Evolutionary conservation across 1,284 basidiomycete genomes (phyloP).

Genomic region (Sanghuangporus baumii): DNA sequence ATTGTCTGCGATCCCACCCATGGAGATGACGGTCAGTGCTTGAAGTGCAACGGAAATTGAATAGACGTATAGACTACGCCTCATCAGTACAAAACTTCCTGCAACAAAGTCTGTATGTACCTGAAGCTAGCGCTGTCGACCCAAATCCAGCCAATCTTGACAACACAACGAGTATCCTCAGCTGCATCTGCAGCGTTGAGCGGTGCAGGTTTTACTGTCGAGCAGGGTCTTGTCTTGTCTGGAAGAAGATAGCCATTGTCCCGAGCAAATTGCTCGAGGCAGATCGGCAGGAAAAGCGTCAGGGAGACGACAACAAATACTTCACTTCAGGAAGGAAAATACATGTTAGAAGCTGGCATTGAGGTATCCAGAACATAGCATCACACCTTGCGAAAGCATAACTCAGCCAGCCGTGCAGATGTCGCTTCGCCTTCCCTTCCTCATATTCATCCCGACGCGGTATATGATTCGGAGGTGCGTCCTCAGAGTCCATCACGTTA

Average conservation of each 20-base stretch:
- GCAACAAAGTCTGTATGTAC: slow-evolving; percentile 32
- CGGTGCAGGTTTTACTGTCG: slow-evolving; percentile 20
- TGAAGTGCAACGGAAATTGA: slow-evolving; percentile 83
- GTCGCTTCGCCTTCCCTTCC: slow-evolving; percentile 21
- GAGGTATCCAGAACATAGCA: neutral
- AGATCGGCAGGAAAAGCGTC: slow-evolving; percentile 77
- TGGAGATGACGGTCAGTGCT: slow-evolving; percentile 85
- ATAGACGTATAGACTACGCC: slow-evolving; percentile 73
- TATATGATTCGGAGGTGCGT: neutral
- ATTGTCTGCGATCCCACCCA: slow-evolving; percentile 83
- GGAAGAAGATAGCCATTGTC: slow-evolving; percentile 74
- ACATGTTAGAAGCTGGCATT: neutral
- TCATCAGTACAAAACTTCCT: neutral
- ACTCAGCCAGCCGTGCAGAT: slow-evolving; percentile 65
- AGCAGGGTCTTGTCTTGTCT: slow-evolving; percentile 50
- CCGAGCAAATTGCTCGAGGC: slow-evolving; percentile 76
- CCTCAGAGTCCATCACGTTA: neutral
- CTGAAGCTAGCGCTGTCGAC: slow-evolving; percentile 86
- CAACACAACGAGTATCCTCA: slow-evolving; percentile 52
- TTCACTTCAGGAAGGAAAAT: slow-evolving; percentile 42
- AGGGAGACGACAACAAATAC: slow-evolving; percentile 78
- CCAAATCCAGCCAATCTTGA: slow-evolving; percentile 74
- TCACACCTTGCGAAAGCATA: slow-evolving; percentile 75
- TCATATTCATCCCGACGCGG: neutral
- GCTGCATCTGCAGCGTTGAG: slow-evolving; percentile 21